phyloP scores from a whole-genome alignment of 192 early-diverging fungal species.

The Backusella morwellensis region DNA sequence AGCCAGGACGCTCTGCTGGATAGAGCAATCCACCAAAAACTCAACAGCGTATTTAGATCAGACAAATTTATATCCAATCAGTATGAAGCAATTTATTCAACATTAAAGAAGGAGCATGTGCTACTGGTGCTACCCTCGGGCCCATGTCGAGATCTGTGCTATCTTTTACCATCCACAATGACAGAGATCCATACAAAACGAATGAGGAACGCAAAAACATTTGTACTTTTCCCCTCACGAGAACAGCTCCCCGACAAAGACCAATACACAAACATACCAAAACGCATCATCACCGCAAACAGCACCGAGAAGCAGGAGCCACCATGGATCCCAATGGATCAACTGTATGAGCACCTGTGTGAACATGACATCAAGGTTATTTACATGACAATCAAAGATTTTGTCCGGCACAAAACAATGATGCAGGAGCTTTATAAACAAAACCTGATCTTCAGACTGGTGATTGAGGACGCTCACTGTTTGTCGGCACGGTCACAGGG shows the following conservation, averaged over 20 bases:
- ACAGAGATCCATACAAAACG: neutral
- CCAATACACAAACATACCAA: neutral
- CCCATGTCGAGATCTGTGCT: neutral
- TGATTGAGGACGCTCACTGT: constrained; percentile 2
- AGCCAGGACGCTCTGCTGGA: neutral
- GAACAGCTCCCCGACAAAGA: neutral
- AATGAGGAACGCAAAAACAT: neutral
- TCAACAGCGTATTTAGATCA: neutral
- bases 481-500: neutral
- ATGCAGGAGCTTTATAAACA: neutral
- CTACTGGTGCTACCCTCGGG: neutral
- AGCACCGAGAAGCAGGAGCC: neutral
- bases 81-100: neutral
- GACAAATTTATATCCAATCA: neutral
- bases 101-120: neutral
- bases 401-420: neutral
- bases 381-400: neutral
- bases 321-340: neutral
- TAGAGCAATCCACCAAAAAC: neutral
- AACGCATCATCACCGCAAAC: neutral
- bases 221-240: neutral
- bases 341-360: neutral
- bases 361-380: neutral
- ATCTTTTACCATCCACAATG: neutral
- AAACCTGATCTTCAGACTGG: neutral